These are phyloP conservation scores for Eucalyptus pauciflora DNA, from an alignment of 345 rosid species.

Conservation along the genomic window DNA sequence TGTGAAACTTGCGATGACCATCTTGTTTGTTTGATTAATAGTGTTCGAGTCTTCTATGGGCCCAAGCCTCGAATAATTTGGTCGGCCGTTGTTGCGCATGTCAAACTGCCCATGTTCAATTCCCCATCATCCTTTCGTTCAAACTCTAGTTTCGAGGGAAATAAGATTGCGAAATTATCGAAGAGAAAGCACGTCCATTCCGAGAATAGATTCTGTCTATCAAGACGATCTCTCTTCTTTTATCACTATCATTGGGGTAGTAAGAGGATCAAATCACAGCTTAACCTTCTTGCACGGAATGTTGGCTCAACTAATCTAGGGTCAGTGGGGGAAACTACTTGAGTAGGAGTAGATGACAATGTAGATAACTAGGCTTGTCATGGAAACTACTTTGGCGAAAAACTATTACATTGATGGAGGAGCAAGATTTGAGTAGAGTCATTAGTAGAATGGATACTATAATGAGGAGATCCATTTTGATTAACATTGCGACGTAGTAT, in stretches of 20 bases:
- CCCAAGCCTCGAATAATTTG: neutral
- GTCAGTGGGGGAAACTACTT: neutral
- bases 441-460: neutral
- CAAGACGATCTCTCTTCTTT: neutral
- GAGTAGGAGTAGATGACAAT: neutral
- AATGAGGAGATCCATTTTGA: neutral
- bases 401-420: neutral
- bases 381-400: neutral
- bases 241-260: neutral
- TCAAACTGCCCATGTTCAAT: neutral
- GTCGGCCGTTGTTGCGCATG: neutral
- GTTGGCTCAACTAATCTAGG: neutral
- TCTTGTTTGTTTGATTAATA: neutral
- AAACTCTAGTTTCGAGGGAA: neutral
- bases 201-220: neutral
- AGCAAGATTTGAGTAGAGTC: neutral
- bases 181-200: neutral
- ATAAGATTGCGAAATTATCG: neutral
- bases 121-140: neutral
- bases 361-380: neutral
- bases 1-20: neutral
- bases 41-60: neutral
- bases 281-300: neutral
- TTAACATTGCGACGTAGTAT: neutral
- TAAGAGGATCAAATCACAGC: neutral